Conservation (phyloP, 768 basidiomycete genomes). For the Filobasidium floriforme region DNA sequence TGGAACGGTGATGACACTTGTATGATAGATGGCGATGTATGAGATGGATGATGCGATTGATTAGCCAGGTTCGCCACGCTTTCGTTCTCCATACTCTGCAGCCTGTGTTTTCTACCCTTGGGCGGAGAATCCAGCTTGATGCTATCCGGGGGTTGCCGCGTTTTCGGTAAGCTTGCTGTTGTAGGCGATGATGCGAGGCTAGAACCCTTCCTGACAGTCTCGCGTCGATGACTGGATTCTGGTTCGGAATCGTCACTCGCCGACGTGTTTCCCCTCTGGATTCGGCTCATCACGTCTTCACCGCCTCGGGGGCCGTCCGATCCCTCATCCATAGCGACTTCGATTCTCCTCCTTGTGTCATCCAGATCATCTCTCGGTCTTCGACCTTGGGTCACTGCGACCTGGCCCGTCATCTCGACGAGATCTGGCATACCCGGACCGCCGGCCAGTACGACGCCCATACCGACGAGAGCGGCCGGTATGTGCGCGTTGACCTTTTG, state of each 20-base stretch:
- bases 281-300: not conserved
- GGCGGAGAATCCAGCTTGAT: conserved; percentile 21
- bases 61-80: not conserved
- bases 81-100: not conserved
- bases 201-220: too few species aligned
- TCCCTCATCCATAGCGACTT: conserved; percentile 52
- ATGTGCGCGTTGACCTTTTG: conserved; percentile 63
- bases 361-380: conserved; percentile 35
- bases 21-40: conserved; percentile 22
- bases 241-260: conserved; percentile 7
- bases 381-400: conserved; percentile 84
- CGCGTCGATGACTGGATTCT: not conserved
- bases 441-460: conserved; percentile 72
- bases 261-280: not conserved
- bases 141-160: not conserved
- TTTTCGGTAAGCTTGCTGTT: too few species aligned
- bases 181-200: too few species aligned
- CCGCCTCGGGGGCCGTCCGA: conserved; percentile 31
- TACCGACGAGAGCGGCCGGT: conserved; percentile 71
- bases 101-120: not conserved
- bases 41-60: conserved; percentile 29
- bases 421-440: conserved; percentile 67
- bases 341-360: conserved; percentile 36
- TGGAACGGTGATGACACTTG: not conserved
- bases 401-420: conserved; percentile 65